phyloP scores from a whole-genome alignment of 306 rosid species.

The Cucurbita pepo region DNA sequence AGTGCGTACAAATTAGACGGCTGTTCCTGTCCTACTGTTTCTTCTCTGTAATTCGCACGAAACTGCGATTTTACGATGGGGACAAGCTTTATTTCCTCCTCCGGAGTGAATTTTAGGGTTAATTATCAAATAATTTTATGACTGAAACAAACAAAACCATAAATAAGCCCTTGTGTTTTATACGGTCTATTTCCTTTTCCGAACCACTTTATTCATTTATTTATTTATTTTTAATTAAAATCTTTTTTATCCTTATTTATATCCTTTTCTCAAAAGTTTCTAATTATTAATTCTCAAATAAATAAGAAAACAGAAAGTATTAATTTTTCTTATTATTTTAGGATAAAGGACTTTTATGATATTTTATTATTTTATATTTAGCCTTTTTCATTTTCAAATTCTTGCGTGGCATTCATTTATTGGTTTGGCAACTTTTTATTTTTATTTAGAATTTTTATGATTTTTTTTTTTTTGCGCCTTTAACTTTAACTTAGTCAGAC shows the following conservation, averaged over 20 bases:
- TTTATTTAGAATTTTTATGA: too few relatives aligned
- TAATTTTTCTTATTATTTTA: not conserved
- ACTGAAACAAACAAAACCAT: too few relatives aligned
- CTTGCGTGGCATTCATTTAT: not conserved
- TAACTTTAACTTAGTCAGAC: too few relatives aligned
- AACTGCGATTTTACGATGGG: not conserved
- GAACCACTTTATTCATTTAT: too few relatives aligned
- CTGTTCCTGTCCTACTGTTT: not conserved
- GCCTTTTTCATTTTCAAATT: too few relatives aligned
- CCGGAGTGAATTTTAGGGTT: not conserved
- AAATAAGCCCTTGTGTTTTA: too few relatives aligned
- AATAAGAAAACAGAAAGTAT: not conserved
- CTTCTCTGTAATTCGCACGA: not conserved
- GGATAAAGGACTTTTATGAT: not conserved
- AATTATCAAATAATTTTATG: not conserved
- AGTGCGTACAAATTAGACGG: conserved; percentile 7
- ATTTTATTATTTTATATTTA: not conserved
- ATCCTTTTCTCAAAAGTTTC: not conserved
- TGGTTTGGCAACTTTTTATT: not conserved
- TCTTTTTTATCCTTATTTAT: too few relatives aligned
- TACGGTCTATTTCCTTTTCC: too few relatives aligned
- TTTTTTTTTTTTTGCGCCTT: too few relatives aligned
- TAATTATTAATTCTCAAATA: not conserved
- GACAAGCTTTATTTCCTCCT: not conserved
- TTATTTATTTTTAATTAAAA: too few relatives aligned